Base-by-base conservation (phyloP, 2,329 filamentous ascomycete species). In the Botrytis medusae region DNA sequence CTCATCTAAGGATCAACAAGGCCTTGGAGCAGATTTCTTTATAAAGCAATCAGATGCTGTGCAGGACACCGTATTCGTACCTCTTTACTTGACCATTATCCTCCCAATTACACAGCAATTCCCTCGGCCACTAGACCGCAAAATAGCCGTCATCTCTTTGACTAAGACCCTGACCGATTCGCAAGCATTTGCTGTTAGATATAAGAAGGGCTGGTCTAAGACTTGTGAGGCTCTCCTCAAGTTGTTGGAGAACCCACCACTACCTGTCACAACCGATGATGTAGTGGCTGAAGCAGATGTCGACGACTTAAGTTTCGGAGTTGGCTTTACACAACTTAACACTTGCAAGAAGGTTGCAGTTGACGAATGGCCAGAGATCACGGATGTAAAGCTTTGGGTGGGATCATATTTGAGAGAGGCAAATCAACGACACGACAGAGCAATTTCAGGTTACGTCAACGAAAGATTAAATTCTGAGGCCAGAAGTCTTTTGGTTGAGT, bases 21-120 rank as follows among this genome's bases (percentile, higher is more conserved):
- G 94, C n/a, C 90, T 96, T 73, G 96, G 95, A 65, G 89, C 94
- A 12, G 96, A 99, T 83, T 97, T 94, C 84, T 96, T 98, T 84
- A 93, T 98, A 83, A 87, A 87, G 77, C 88, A 94, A 76, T 91
- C 93, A n/a, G 93, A 98, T 80, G 86, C 90, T 75, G 87, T 98
- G 44, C 95, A 98, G 82, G 85, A 88, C 40, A 89, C 90, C 69
- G 88, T 96, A 60, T 98, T 98, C 82, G 91, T 90, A 29, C 91
- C 91, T 44, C 89, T 99, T 72, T 99, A 99, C 83, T 88, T 94
- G 12, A 90, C 86, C 48, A 92, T 98, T 79, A 93, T 99, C 77
- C 89, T 99, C 12, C 92, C 93, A 0, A 92, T 94, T 74, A 98
- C 95, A 0, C 92, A 95, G 81, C 95, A 97, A 82, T 88, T 99